Evolutionary conservation across 164 flowering plant genomes (phyloP).

Genomic region (Stephania japonica): DNA sequence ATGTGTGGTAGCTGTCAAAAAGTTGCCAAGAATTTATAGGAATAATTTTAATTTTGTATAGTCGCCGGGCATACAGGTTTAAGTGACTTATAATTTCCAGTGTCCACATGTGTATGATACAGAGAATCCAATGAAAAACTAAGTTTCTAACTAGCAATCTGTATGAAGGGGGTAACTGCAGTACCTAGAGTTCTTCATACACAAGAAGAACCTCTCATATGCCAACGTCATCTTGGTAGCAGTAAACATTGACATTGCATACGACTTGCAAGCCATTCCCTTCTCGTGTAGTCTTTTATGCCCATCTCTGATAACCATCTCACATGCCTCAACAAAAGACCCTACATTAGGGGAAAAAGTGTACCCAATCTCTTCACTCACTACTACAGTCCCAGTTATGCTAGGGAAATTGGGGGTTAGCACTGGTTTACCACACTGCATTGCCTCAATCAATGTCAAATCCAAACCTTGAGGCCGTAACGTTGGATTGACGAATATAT

Average conservation of each 20-base stretch:
- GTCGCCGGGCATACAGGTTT: too few species aligned
- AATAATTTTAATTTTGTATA: too few species aligned
- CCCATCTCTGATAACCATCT: slow-evolving; percentile 35
- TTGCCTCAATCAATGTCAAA: slow-evolving; percentile 55
- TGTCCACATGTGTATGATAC: neutral
- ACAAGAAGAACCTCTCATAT: slow-evolving; percentile 55
- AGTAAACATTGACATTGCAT: slow-evolving; percentile 39
- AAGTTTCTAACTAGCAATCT: slow-evolving; percentile 20
- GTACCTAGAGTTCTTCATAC: slow-evolving; percentile 39
- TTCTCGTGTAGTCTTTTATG: slow-evolving; percentile 24
- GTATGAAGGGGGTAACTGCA: slow-evolving; percentile 42
- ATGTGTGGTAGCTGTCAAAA: too few species aligned
- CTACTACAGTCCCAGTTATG: slow-evolving; percentile 43
- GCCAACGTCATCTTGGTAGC: slow-evolving; percentile 54
- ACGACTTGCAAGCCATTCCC: slow-evolving; percentile 33
- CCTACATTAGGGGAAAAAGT: slow-evolving; percentile 48
- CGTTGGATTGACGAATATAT: slow-evolving; percentile 59
- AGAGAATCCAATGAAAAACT: too few species aligned
- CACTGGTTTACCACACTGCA: slow-evolving; percentile 56
- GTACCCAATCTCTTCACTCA: slow-evolving; percentile 39
- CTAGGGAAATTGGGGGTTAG: slow-evolving; percentile 49
- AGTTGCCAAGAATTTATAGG: too few species aligned
- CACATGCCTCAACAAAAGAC: slow-evolving; percentile 38
- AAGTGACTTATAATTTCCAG: too few species aligned
- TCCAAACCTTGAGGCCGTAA: slow-evolving; percentile 65